These are phyloP conservation scores for Sporothrix humicola DNA, from an alignment of 2,329 filamentous ascomycete genomes.

Conservation along the genomic window DNA sequence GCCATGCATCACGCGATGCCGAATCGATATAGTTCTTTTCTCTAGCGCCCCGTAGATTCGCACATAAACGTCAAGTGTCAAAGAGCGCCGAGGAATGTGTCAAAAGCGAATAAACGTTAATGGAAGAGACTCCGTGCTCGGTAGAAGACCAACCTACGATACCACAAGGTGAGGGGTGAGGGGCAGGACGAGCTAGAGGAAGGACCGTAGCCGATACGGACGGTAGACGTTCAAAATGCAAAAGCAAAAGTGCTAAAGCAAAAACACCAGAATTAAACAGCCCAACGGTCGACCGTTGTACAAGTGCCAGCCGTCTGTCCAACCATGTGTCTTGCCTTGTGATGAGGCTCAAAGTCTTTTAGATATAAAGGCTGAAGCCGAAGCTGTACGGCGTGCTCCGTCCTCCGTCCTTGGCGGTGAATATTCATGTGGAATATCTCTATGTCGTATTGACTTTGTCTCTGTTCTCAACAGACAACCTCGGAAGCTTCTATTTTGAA, in stretches of 20 bases:
- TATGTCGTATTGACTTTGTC: not conserved
- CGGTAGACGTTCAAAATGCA: not conserved
- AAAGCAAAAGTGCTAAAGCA: not conserved
- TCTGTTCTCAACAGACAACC: not conserved
- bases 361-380: too few species aligned
- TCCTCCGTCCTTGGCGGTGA: not conserved
- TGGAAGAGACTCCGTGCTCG: conserved; percentile 16
- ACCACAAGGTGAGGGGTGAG: not conserved
- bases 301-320: not conserved
- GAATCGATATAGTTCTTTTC: not conserved
- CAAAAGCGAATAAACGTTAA: not conserved
- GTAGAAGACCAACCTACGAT: not conserved
- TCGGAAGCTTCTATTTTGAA: not conserved
- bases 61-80: not conserved
- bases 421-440: not conserved
- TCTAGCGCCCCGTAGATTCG: not conserved
- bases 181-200: not conserved
- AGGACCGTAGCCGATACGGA: not conserved
- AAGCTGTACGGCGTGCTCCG: not conserved
- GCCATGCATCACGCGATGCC: not conserved
- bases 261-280: not conserved
- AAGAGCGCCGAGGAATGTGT: not conserved
- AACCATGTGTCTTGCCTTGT: not conserved
- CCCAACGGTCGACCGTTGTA: not conserved
- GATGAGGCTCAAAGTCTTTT: not conserved